Evolutionary conservation across 2,329 filamentous ascomycete species (phyloP), one percentile per base, ranked within the genome.

Genomic region (Xylaria sp.): DNA sequence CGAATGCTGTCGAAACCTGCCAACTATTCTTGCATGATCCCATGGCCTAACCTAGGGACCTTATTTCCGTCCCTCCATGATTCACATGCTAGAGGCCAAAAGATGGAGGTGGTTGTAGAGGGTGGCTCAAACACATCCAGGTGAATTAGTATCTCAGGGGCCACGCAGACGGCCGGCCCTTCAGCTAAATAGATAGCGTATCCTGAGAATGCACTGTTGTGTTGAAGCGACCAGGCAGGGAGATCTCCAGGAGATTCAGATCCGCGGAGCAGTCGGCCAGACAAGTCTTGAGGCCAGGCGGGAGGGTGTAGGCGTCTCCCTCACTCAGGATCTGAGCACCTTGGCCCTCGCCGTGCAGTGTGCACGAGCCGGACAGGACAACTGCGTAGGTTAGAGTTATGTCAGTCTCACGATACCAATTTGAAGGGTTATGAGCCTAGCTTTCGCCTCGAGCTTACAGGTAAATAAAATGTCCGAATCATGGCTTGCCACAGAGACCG

Each of bases 391-490:
- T 69, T 46, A 20, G 58, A 58, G 33, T 39, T 39, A 56, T 63
- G 57, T 67, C 31, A 71, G 60, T 20, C 46, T 55, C 41, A 56
- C 18, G 7, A 41, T 52, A 67, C 20, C 28, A 46, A 28, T 58
- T 8, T 20, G 33, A 48, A 18, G 31, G 46, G 10, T 12, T 36
- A 54, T 36, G 0, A 28, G 55, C 20, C n/a, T 59, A 49, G n/a
- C 13, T 28, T 54, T 65, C 7, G n/a, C 15, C 1, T n/a, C 39
- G 25, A 36, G 71, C 70, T 71, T 64, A 72, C 70, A 72, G n/a
- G 68, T 71, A 49, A 72, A 72, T 51, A 72, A 65, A n/a, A 72
- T 72, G 23, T 72, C 70, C 31, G 70, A 70, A 52, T 72, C 65
- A 60, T 72, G 70, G 52, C 68, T 72, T 20, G 70, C 69, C 62